These are phyloP conservation scores for Haplosporangium sp. DNA, from an alignment of 371 early-diverging fungal genomes.

Conservation along the genomic window DNA sequence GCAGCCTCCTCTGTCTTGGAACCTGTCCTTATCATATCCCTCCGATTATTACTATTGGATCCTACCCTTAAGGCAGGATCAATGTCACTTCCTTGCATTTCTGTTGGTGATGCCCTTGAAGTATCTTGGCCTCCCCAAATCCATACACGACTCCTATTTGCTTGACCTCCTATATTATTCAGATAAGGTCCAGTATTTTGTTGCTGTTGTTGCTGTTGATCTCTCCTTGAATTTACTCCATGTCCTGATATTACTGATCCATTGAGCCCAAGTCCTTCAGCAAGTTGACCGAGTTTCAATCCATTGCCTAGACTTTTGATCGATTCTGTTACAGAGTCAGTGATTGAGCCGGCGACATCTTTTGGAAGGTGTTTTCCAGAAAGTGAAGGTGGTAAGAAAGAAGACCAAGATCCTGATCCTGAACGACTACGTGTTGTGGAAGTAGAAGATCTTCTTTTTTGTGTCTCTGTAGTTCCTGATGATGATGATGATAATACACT, in stretches of 20 bases:
- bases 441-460: background rate
- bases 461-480: background rate
- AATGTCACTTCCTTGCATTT: conserved; percentile 1
- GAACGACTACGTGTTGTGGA: conserved; percentile 6
- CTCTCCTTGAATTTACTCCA: conserved; percentile 1
- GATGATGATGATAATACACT: conserved; percentile 1
- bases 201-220: conserved; percentile 14
- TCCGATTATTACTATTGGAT: background rate
- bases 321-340: conserved; percentile 48
- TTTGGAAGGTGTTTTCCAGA: conserved; percentile 16
- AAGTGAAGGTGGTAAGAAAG: conserved; percentile 21
- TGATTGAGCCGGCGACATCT: conserved; percentile 25
- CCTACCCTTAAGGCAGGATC: conserved; percentile 4
- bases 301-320: conserved; percentile 39
- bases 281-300: conserved; percentile 26
- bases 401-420: conserved; percentile 7
- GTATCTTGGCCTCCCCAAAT: conserved; percentile 20
- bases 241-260: conserved; percentile 9
- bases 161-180: conserved; percentile 6
- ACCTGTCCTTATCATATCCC: conserved; percentile 12
- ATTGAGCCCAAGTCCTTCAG: conserved; percentile 33
- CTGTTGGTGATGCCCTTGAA: background rate
- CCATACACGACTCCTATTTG: conserved; percentile 30
- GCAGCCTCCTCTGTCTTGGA: conserved; percentile 35
- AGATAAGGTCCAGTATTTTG: conserved; percentile 7